Conservation (phyloP, 78 protist genomes). For the Dictyostelium discoideum region DNA sequence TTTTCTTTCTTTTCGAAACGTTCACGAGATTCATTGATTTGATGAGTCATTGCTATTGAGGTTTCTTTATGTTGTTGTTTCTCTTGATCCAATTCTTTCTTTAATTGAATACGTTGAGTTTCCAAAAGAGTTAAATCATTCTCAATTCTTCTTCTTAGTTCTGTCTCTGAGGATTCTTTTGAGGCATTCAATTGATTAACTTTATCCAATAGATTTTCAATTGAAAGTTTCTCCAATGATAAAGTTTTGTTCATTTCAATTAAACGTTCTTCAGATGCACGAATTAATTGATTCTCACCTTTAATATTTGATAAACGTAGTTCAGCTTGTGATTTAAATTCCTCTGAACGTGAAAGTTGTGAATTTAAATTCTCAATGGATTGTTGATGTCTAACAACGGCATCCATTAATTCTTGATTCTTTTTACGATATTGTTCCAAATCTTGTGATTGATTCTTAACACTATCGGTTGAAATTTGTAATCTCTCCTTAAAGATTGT, state of each 20-base stretch:
- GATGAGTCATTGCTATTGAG: slow-evolving; percentile 2
- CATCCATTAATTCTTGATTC: slow-evolving; percentile 45
- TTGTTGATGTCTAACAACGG: slow-evolving; percentile 42
- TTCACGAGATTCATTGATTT: slow-evolving; percentile 50
- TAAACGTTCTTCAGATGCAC: slow-evolving; percentile 19
- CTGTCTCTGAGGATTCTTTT: slow-evolving; percentile 56
- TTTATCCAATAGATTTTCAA: slow-evolving; percentile 30
- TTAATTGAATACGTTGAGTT: slow-evolving; percentile 15
- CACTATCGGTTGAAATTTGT: not conserved
- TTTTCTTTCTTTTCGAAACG: slow-evolving; percentile 70
- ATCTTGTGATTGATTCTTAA: slow-evolving; percentile 29
- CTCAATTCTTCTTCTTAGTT: slow-evolving; percentile 43
- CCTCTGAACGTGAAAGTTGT: slow-evolving; percentile 1
- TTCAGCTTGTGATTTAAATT: slow-evolving; percentile 28
- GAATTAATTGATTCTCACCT: slow-evolving; percentile 45
- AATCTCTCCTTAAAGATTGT: slow-evolving; percentile 10
- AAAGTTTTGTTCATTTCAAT: slow-evolving; percentile 46
- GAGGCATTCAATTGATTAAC: slow-evolving; percentile 30
- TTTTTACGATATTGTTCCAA: slow-evolving; percentile 23
- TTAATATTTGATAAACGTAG: not conserved
- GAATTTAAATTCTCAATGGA: slow-evolving; percentile 8
- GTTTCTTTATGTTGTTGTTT: slow-evolving; percentile 35
- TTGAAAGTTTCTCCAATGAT: slow-evolving; percentile 1
- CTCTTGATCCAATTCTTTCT: slow-evolving; percentile 50
- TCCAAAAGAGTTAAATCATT: slow-evolving; percentile 43